Evolutionary conservation across 75 land plant genomes (phyloP), one percentile per base, ranked within the genome.

Genomic region (Picea glauca): DNA sequence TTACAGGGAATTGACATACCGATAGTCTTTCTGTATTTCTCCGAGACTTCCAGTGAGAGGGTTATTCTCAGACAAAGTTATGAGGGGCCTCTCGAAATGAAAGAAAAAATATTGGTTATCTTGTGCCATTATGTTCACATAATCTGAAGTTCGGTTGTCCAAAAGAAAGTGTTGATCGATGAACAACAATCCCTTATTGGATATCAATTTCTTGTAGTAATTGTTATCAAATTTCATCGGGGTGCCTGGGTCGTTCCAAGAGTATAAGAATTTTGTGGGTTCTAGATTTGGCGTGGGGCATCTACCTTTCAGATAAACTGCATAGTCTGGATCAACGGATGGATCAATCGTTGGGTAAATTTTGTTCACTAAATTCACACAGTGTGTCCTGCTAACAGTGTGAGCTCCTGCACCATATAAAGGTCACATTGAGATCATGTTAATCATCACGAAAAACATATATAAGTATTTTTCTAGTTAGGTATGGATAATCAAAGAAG

Each of bases 51-150:
- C 26, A 26, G 26, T 26, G 26, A 26, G 26, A 26, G 26, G 26
- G 26, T 26, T 26, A 26, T 26, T 26, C 26, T 26, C 26, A 26
- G 84, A 78, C 58, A 85, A 40, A 40, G 68, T 78, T 32, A 43
- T 9, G 33, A 85, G 31, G 12, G 80, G 85, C 40, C 18, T 58
- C 14, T 60, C 74, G 58, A 85, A 85, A 6, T 82, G 58, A 23
- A 70, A 32, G n/a, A 77, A 77, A 46, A 83, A 85, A 23, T 83
- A 82, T 20, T 40, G 61, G 17, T 85, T 83, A 62, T 85, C 86
- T 43, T 72, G 43, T 7, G 86, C 84, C 46, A 82, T 74, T 2
- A 21, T 33, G 86, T 85, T 26, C 26, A 26, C 26, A 26, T 26
- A 26, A 26, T 26, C 26, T 26, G 26, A 26, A 26, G 26, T 26